These are phyloP conservation scores for Yueomyces sp. DNA, from an alignment of 805 yeast genomes.

Conservation along the genomic window DNA sequence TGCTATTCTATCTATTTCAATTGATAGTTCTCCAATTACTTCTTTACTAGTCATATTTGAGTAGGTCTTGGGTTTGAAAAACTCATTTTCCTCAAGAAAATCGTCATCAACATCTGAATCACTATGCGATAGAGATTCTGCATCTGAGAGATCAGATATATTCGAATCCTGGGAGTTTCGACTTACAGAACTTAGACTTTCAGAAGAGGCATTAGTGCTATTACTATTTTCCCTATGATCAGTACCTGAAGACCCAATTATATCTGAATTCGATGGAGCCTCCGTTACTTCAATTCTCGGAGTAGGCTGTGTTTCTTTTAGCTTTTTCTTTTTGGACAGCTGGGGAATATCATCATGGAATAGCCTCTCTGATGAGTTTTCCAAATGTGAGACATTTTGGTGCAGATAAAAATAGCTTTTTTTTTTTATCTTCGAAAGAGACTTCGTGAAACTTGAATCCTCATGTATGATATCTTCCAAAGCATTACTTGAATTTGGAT, in stretches of 20 bases:
- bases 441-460: constrained; percentile 4
- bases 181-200: not conserved
- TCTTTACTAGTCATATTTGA: constrained; percentile 31
- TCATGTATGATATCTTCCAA: constrained; percentile 20
- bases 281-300: not conserved
- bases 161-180: not conserved
- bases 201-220: not conserved
- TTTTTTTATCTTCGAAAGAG: constrained; percentile 1
- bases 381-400: not conserved
- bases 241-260: too few species aligned
- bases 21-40: constrained; percentile 45
- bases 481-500: constrained; percentile 23
- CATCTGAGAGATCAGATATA: not conserved
- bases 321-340: not conserved
- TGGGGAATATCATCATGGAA: not conserved
- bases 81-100: constrained; percentile 5
- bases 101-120: not conserved
- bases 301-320: not conserved
- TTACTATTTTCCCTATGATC: not conserved
- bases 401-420: not conserved
- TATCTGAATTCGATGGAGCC: not conserved
- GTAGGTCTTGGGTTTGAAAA: constrained; percentile 7
- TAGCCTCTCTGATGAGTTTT: not conserved
- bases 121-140: not conserved
- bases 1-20: constrained; percentile 43